A percentile compares a stretch with the other conserved stretches of the same genome.
phyloP scores from a whole-genome alignment of 1,284 basidiomycete species.

The Sutorius eximius region DNA sequence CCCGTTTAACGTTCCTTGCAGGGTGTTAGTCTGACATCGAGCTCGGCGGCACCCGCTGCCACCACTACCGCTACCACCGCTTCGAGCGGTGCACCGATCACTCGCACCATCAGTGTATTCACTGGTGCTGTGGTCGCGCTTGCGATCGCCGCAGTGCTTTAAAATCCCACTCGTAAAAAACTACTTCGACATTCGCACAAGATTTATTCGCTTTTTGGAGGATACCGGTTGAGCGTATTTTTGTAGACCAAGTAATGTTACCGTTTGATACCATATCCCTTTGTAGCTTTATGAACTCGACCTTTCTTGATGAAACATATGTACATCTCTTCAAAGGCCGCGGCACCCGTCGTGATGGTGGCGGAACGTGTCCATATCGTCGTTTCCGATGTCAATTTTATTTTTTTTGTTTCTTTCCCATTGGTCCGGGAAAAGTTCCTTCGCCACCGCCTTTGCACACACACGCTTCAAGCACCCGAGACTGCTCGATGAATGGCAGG shows the following conservation, averaged over 20 bases:
- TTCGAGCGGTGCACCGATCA: constrained; percentile 12
- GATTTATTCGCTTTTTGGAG: not conserved
- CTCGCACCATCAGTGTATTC: constrained; percentile 14
- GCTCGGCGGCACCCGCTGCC: not conserved
- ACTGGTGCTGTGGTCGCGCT: constrained; percentile 19
- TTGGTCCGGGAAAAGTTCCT: not conserved
- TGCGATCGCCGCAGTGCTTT: constrained; percentile 20
- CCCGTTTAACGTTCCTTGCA: constrained; percentile 20
- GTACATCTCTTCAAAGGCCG: not conserved
- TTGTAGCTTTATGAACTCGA: not conserved
- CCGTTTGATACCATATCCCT: not conserved
- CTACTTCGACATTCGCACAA: constrained; percentile 4
- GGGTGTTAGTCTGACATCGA: constrained; percentile 50
- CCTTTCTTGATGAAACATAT: not conserved
- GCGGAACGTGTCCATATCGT: not conserved
- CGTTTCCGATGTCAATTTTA: not conserved
- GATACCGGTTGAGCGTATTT: not conserved
- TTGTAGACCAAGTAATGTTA: not conserved
- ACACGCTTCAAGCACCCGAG: not conserved
- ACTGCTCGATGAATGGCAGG: constrained; percentile 29
- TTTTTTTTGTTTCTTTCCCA: not conserved
- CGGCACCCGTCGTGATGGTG: not conserved
- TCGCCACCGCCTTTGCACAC: not conserved
- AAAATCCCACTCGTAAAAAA: not conserved
- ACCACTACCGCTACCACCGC: not conserved